phyloP scores from a whole-genome alignment of 805 yeast species.

The Wickerhamomyces bovis region DNA sequence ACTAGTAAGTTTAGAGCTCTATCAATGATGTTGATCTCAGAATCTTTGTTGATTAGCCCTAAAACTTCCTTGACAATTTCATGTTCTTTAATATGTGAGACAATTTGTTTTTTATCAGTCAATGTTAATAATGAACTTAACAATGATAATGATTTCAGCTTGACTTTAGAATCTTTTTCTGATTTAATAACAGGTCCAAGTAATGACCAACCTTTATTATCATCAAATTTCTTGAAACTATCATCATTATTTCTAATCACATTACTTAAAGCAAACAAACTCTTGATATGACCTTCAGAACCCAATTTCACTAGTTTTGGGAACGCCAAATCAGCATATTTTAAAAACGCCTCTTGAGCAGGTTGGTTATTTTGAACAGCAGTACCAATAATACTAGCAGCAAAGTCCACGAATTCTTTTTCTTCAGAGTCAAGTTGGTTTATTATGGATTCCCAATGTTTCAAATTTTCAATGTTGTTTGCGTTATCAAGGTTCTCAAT shows the following conservation, averaged over 20 bases:
- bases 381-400: conserved; percentile 76
- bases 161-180: conserved; percentile 32
- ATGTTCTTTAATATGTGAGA: conserved; percentile 30
- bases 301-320: conserved; percentile 40
- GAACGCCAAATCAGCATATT: conserved; percentile 40
- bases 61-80: conserved; percentile 25
- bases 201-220: conserved; percentile 56
- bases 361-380: conserved; percentile 88
- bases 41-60: conserved; percentile 20
- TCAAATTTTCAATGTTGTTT: conserved; percentile 77
- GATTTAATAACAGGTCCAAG: conserved; percentile 28
- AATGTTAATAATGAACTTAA: conserved; percentile 55
- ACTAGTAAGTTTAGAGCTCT: conserved; percentile 47
- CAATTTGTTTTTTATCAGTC: conserved; percentile 31
- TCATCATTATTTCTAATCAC: conserved; percentile 60
- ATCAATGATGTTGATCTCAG: conserved; percentile 46
- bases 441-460: conserved; percentile 74
- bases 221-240: conserved; percentile 51
- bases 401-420: conserved; percentile 44
- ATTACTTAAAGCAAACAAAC: conserved; percentile 72
- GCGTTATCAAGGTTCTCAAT: conserved; percentile 94
- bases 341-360: conserved; percentile 61
- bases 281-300: conserved; percentile 43
- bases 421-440: conserved; percentile 40
- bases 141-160: conserved; percentile 50